Conservation (phyloP, 108 stramenopile species). For the Poteriospumella lacustris region DNA sequence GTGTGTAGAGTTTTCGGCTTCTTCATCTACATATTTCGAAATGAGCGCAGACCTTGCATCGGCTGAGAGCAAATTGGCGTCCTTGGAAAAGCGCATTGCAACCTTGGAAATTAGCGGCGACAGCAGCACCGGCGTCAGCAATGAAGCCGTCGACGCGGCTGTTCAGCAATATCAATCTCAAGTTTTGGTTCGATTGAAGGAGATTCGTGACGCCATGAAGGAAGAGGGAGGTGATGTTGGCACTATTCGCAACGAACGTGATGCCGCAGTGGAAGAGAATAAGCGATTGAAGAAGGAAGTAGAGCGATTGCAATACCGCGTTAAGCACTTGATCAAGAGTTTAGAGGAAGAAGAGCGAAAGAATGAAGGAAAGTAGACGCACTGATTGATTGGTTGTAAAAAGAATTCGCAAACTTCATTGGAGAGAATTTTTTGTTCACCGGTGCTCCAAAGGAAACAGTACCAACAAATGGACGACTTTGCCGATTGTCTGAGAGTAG, state of each 20-base stretch:
- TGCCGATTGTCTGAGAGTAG: no score
- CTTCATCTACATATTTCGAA: background rate
- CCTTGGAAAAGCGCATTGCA: background rate
- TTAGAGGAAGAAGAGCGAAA: conserved; percentile 13
- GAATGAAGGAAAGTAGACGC: background rate
- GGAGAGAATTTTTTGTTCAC: no score
- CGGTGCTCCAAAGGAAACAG: no score
- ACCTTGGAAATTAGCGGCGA: background rate
- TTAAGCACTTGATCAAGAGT: conserved; percentile 11
- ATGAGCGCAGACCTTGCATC: background rate
- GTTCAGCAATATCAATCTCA: conserved; percentile 15
- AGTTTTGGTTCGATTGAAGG: background rate
- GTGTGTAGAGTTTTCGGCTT: background rate
- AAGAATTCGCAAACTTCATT: no score
- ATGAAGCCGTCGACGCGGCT: background rate
- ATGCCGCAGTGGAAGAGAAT: conserved; percentile 16
- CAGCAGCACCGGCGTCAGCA: background rate
- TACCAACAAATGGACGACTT: no score
- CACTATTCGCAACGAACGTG: background rate
- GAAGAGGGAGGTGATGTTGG: conserved; percentile 17
- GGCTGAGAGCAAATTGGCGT: background rate
- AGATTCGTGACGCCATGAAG: background rate
- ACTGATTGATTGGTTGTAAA: background rate
- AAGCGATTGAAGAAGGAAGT: conserved; percentile 5
- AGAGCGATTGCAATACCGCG: conserved; percentile 19